Evolutionary conservation across 2,329 filamentous ascomycete genomes (phyloP), one percentile per base, ranked within the genome.

Genomic region (Penicillium sclerotiorum): DNA sequence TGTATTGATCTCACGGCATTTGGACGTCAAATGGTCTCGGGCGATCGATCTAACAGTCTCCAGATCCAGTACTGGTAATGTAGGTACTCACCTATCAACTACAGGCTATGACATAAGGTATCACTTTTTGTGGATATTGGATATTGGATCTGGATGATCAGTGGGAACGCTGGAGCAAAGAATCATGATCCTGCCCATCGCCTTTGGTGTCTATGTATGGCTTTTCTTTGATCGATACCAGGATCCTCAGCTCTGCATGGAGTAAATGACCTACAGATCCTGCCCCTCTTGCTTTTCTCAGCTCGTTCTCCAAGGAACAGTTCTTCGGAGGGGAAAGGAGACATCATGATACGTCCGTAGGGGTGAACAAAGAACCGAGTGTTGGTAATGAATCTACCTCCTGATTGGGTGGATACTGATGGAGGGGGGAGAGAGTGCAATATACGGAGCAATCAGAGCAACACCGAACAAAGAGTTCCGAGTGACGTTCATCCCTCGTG

Each of bases 311-410:
- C 38, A 47, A 45, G 44, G 36, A 48, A 44, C 32, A 17, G 47
- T 49, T 55, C 45, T 35, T 53, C 58, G 58, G 58, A 55, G 40
- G 6, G 39, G n/a, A 11, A 23, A 54, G 57, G 57, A 61, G 45
- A 20, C 39, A 48, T 35, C 35, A 23, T 59, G 58, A 61, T 61
- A 61, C 57, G 58, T 54, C 52, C 22, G 51, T 43, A 22, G 28
- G 21, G 4, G 20, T 21, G 28, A 32, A 46, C 43, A 46, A 46
- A 48, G 48, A 55, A 52, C 43, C 32, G 25, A 11, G 20, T 47
- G n/a, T 40, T 47, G 25, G 25, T 41, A 23, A 25, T 20, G 6
- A 32, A 22, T 37, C 20, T 7, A 21, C 17, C 2, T 27, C 18
- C 32, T 49, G 47, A 49, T 49, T 49, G 47, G 47, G 15, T 21